phyloP scores from a whole-genome alignment of 768 basidiomycete genomes.

The Stropharia rugosoannulata region DNA sequence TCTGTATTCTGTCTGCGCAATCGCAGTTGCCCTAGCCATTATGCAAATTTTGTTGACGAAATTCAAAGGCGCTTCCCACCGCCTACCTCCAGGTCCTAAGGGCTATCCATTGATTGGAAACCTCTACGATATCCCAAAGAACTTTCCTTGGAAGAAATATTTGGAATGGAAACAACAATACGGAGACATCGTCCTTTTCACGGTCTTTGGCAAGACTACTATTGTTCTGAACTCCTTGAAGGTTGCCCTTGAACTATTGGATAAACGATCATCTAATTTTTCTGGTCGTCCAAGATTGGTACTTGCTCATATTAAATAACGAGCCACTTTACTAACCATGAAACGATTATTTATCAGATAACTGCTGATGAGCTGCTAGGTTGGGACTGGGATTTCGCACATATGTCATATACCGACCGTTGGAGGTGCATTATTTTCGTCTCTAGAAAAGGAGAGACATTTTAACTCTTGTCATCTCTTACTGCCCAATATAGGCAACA shows the following conservation, averaged over 20 bases:
- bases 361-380: constrained; percentile 27
- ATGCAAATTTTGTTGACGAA: background rate
- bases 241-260: constrained; percentile 38
- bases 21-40: background rate
- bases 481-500: constrained; percentile 21
- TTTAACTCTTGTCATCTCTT: background rate
- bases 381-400: constrained; percentile 32
- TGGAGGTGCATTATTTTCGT: constrained; percentile 22
- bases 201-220: constrained; percentile 33
- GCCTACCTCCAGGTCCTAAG: constrained; percentile 31
- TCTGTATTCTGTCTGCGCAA: background rate
- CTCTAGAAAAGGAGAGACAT: background rate
- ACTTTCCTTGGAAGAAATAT: constrained; percentile 28
- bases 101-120: constrained; percentile 34
- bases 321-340: background rate
- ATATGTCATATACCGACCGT: constrained; percentile 27
- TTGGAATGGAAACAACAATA: constrained; percentile 26
- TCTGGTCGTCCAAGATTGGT: constrained; percentile 39
- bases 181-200: constrained; percentile 29
- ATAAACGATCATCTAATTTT: constrained; percentile 42
- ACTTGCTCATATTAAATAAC: background rate
- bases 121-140: constrained; percentile 25
- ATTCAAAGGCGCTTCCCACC: background rate
- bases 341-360: constrained; percentile 10
- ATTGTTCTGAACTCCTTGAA: constrained; percentile 40